phyloP scores from a whole-genome alignment of 306 rosid species.

The Albizia julibrissin region DNA sequence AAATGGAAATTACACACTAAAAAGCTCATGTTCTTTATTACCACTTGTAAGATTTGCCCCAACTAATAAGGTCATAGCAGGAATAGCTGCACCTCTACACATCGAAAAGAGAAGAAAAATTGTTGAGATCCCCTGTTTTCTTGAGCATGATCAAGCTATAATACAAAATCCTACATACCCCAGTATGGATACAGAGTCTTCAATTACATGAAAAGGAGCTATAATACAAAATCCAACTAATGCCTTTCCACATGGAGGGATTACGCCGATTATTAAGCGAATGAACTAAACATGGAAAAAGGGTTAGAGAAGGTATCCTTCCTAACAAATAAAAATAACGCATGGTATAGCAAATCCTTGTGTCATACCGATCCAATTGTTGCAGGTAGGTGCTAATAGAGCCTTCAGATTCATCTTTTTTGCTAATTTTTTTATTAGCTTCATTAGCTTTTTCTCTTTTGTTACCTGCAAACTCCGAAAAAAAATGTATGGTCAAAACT shows the following conservation, averaged over 20 bases:
- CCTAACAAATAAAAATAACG: not conserved
- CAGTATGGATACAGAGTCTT: conserved; percentile 38
- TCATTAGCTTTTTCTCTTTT: too few relatives aligned
- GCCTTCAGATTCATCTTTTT: too few relatives aligned
- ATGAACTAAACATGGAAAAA: conserved; percentile 26
- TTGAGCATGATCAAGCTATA: not conserved
- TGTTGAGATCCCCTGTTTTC: not conserved
- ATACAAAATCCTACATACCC: conserved; percentile 35
- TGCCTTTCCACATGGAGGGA: conserved; percentile 31
- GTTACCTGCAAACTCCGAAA: too few relatives aligned
- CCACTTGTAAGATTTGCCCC: conserved; percentile 49
- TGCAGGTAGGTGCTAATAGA: too few relatives aligned
- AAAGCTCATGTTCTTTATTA: conserved; percentile 7
- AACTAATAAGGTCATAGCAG: conserved; percentile 37
- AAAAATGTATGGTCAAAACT: too few relatives aligned
- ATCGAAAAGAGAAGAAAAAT: not conserved
- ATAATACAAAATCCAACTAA: conserved; percentile 43
- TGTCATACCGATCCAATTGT: too few relatives aligned
- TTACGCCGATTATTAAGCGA: conserved; percentile 38
- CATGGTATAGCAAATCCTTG: too few relatives aligned
- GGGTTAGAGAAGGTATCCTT: not conserved
- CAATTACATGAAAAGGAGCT: conserved; percentile 41
- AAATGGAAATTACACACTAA: not conserved
- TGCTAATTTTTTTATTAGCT: too few relatives aligned
- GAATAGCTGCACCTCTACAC: conserved; percentile 44